Conservation (phyloP, 164 flowering plant species). For the Annona squamosa region DNA sequence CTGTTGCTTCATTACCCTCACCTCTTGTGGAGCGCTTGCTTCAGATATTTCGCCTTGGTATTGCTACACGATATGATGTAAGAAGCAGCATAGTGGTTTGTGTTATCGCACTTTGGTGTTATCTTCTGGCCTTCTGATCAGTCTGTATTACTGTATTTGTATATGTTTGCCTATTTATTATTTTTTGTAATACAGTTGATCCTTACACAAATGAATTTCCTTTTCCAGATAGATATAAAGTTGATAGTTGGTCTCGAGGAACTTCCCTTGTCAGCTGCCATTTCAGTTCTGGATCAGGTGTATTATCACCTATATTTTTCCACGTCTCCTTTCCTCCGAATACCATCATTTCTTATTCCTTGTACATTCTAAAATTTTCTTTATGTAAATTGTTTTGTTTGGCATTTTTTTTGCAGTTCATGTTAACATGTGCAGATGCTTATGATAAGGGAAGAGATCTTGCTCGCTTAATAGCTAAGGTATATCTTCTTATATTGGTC, state of each 20-base stretch:
- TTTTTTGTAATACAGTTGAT: not conserved
- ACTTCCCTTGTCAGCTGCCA: conserved; percentile 32
- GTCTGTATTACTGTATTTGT: no score
- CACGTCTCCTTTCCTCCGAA: not conserved
- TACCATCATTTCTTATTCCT: not conserved
- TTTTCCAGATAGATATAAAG: conserved; percentile 29
- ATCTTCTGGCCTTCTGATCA: no score
- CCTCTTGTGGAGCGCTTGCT: conserved; percentile 34
- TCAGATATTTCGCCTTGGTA: conserved; percentile 34
- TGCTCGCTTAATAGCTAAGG: conserved; percentile 29
- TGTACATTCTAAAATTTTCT: not conserved
- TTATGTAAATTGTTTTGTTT: not conserved
- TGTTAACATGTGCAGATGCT: conserved; percentile 30
- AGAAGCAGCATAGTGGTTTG: conserved; percentile 7
- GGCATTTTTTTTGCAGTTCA: conserved; percentile 20
- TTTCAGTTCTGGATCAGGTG: conserved; percentile 42
- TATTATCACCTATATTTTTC: not conserved
- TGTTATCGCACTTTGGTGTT: no score
- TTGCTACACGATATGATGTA: conserved; percentile 42
- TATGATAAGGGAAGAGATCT: conserved; percentile 29
- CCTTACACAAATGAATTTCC: not conserved
- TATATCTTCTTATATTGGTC: conserved; percentile 1
- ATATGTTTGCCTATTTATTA: no score
- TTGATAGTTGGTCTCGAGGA: conserved; percentile 27
- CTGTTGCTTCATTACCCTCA: conserved; percentile 31